Percentiles rank a stretch among this genome's conserved stretches.
These are phyloP conservation scores for Xylaria digitata DNA, from an alignment of 2,329 filamentous ascomycete species.

Conservation along the genomic window DNA sequence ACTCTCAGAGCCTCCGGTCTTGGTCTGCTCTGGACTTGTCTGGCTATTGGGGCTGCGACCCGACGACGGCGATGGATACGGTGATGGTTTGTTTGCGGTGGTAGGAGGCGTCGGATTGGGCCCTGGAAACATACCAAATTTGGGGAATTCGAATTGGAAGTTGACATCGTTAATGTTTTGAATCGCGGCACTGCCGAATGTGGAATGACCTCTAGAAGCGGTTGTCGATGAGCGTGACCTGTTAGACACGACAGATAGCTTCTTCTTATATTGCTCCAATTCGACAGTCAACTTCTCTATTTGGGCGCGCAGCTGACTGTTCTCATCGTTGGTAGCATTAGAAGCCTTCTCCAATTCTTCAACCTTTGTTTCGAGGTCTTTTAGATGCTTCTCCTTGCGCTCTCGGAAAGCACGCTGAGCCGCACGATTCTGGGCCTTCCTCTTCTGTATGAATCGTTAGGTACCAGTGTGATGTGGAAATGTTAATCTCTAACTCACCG, in stretches of 20 bases:
- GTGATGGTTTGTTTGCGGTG: constrained; percentile 37
- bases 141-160: constrained; percentile 96
- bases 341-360: constrained; percentile 84
- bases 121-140: constrained; percentile 81
- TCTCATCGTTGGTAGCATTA: constrained; percentile 85
- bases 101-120: constrained; percentile 46
- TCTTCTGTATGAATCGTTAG: constrained; percentile 70
- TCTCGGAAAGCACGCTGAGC: constrained; percentile 94
- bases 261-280: constrained; percentile 90
- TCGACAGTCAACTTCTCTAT: constrained; percentile 88
- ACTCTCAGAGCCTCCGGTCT: constrained; percentile 49
- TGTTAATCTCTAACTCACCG: constrained; percentile 71
- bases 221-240: constrained; percentile 46
- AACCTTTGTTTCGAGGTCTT: constrained; percentile 83
- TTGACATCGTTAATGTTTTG: constrained; percentile 77
- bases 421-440: constrained; percentile 94
- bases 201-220: constrained; percentile 55
- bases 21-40: constrained; percentile 52
- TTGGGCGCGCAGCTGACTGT: constrained; percentile 83
- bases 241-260: constrained; percentile 70
- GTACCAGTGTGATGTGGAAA: constrained; percentile 34
- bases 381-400: constrained; percentile 91
- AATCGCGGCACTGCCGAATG: constrained; percentile 61
- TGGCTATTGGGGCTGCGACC: constrained; percentile 49
- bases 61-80: constrained; percentile 45